Evolutionary conservation across 75 land plant genomes (phyloP), one percentile per base, ranked within the genome.

Genomic region (Picea glauca): DNA sequence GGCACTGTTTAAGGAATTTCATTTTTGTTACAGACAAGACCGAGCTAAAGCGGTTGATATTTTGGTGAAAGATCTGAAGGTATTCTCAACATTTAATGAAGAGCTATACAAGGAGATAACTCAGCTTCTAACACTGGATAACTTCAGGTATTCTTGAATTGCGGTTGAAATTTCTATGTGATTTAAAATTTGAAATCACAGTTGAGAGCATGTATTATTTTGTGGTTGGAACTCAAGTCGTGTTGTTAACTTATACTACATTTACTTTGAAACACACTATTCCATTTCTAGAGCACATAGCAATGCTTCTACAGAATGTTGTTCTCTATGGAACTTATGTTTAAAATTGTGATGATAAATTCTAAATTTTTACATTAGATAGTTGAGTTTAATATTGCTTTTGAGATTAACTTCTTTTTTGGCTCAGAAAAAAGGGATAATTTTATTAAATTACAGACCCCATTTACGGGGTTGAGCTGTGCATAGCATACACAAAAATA

Each of bases 31-130:
- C 79, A 93, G 95, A 85, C 91, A 87, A 46, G 95, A 93, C 76
- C 78, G 90, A 58, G 93, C 88, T 13, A 88, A 90, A 82, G 95
- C 93, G n/a, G 95, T 91, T 13, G 93, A 93, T 14, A 93, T 93
- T 66, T 79, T 93, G 63, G 93, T 93, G 58, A 91, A 85, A 50
- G 95, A 93, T 81, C 78, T 93, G 81, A 93, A 85, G 73, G 92
- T 93, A 54, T 93, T 93, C 75, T 86, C 93, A 1, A 84, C 95
- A 8, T 93, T 93, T 77, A 93, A 91, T 78, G 95, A 93, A 43
- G 95, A 93, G 23, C 64, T 93, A 73, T 93, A 83, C 78, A 93
- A 93, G 75, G 95, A 93, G 68, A 93, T 93, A 12, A 93, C 93
- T 21, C 95, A 93, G 80, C 91, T 93, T 75, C 74, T 93, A 13